phyloP scores from a whole-genome alignment of 345 rosid species.

The Corchorus olitorius region DNA sequence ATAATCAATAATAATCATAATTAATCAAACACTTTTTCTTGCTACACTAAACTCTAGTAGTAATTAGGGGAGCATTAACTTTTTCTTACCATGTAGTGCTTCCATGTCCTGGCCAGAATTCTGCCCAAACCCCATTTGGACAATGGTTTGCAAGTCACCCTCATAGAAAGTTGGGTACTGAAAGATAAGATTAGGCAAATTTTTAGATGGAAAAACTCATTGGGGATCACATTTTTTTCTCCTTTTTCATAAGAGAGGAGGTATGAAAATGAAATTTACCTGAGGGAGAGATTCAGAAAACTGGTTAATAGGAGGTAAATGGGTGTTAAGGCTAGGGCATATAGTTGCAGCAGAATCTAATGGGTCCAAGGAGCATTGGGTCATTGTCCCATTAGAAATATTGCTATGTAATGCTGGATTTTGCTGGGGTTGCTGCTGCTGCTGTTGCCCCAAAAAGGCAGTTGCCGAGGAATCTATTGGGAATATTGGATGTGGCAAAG shows the following conservation, averaged over 20 bases:
- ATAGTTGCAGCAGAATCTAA: constrained; percentile 33
- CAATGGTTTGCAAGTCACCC: constrained; percentile 76
- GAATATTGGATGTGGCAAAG: constrained; percentile 47
- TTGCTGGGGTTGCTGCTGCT: constrained; percentile 41
- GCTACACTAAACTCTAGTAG: background rate
- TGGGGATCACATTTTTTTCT: background rate
- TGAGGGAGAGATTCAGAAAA: constrained; percentile 48
- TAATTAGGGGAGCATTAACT: background rate
- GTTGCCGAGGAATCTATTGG: constrained; percentile 63
- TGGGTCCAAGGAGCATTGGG: constrained; percentile 45
- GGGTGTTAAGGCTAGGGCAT: constrained; percentile 43
- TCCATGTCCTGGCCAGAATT: constrained; percentile 35
- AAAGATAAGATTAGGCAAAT: no score
- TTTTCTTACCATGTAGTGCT: constrained; percentile 38
- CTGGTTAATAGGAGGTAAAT: constrained; percentile 47
- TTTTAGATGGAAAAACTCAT: background rate
- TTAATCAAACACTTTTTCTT: background rate
- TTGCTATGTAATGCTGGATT: constrained; percentile 38
- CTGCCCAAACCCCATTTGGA: constrained; percentile 75
- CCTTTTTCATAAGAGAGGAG: background rate
- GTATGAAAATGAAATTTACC: constrained; percentile 31
- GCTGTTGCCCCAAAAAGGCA: constrained; percentile 47
- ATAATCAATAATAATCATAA: constrained; percentile 8
- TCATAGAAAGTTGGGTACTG: constrained; percentile 60
- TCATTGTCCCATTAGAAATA: constrained; percentile 39